These are phyloP conservation scores for Akanthomyces muscarius DNA, from an alignment of 2,329 filamentous ascomycete species.

Conservation along the genomic window DNA sequence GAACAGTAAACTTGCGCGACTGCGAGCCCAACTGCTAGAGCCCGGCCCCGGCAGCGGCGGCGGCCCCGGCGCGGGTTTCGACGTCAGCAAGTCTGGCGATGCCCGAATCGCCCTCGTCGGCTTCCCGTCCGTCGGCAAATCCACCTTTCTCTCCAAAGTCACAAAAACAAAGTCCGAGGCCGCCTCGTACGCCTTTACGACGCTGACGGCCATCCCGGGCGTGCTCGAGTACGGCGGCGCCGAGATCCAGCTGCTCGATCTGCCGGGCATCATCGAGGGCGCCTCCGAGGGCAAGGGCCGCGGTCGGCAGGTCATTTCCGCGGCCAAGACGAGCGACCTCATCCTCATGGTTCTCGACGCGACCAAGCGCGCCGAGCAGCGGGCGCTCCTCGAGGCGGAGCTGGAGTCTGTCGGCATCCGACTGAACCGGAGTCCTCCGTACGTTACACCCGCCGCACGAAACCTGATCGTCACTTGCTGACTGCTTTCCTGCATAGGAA, in stretches of 20 bases:
- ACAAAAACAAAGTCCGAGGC: conserved; percentile 97
- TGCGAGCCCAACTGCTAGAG: conserved; percentile 91
- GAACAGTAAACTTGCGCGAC: conserved; percentile 83
- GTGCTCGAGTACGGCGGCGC: conserved; percentile 97
- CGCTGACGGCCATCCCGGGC: conserved; percentile 92
- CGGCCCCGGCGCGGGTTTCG: conserved; percentile 79
- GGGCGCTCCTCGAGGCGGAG: conserved; percentile 83
- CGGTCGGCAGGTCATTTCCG: conserved; percentile 93
- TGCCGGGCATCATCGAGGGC: conserved; percentile 97
- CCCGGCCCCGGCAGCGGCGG: conserved; percentile 75
- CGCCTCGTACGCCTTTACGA: conserved; percentile 95
- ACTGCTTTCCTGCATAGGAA: conserved; percentile 54
- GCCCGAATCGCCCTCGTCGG: conserved; percentile 94
- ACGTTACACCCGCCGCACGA: conserved; percentile 31
- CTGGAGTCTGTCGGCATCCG: conserved; percentile 93
- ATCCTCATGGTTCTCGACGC: conserved; percentile 97
- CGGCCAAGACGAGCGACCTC: conserved; percentile 95
- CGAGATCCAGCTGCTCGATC: conserved; percentile 95
- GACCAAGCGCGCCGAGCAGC: conserved; percentile 92
- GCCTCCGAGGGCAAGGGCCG: conserved; percentile 93
- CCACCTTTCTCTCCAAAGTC: conserved; percentile 97
- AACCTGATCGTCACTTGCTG: too few species aligned
- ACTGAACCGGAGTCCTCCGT: conserved; percentile 87
- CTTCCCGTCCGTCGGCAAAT: conserved; percentile 99
- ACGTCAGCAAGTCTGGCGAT: conserved; percentile 94